Evolutionary conservation across 345 rosid species (phyloP).

Genomic region (Moringa oleifera): DNA sequence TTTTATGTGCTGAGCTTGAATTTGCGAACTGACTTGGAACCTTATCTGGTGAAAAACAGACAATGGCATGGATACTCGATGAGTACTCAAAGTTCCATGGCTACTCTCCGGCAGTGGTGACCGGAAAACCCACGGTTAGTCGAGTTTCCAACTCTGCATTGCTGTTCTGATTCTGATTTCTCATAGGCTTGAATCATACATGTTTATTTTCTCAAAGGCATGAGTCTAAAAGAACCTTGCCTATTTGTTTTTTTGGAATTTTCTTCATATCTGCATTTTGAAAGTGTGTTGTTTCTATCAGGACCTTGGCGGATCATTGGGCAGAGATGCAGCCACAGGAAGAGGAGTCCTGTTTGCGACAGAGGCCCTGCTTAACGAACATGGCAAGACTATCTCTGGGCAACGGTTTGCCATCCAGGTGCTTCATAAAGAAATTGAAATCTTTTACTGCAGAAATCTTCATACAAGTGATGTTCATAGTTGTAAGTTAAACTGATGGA

Average conservation of each 20-base stretch:
- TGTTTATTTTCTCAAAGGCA: no score
- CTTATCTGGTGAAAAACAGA: constrained; percentile 33
- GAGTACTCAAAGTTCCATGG: constrained; percentile 96
- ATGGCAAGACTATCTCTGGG: constrained; percentile 67
- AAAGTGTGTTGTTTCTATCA: constrained; percentile 15
- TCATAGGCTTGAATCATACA: not conserved
- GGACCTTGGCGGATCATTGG: constrained; percentile 98
- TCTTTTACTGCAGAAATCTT: no score
- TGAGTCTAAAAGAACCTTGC: not conserved
- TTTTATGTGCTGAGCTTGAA: no score
- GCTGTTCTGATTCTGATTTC: not conserved
- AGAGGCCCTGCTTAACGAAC: constrained; percentile 87
- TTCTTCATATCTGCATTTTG: not conserved
- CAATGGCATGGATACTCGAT: constrained; percentile 99
- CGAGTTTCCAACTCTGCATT: not conserved
- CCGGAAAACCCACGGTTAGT: constrained; percentile 88
- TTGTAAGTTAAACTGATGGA: not conserved
- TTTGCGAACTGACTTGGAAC: not conserved
- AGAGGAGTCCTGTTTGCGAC: constrained; percentile 90
- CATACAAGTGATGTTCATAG: not conserved
- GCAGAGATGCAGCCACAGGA: constrained; percentile 98
- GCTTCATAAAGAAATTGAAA: not conserved
- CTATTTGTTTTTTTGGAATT: not conserved
- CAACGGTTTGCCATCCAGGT: constrained; percentile 89
- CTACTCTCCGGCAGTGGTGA: constrained; percentile 87